A percentile compares a stretch with the other conserved stretches of the same genome.
Evolutionary conservation across 108 stramenopile genomes (phyloP).

Genomic region (Nitzschia putrida): DNA sequence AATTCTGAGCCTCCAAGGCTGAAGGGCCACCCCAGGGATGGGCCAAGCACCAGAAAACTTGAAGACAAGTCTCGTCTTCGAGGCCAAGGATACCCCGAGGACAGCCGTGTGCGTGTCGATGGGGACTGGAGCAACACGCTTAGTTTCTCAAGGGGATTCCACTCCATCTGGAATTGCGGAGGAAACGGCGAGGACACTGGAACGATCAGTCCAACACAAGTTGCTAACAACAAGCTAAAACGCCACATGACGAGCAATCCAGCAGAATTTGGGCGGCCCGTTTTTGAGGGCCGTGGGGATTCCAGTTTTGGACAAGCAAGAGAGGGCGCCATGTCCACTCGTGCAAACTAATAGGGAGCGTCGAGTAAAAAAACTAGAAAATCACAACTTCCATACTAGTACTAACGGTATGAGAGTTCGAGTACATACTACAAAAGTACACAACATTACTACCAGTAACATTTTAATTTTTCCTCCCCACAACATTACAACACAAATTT

Average conservation of each 20-base stretch:
- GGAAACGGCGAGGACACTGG: slow-evolving; percentile 54
- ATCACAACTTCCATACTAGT: no score
- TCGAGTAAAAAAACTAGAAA: neutral
- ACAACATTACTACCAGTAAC: no score
- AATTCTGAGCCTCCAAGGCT: slow-evolving; percentile 66
- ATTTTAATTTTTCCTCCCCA: no score
- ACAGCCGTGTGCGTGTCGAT: slow-evolving; percentile 16
- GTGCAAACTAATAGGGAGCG: slow-evolving; percentile 28
- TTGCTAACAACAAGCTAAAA: slow-evolving; percentile 12
- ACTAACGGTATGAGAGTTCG: no score
- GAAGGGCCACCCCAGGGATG: slow-evolving; percentile 75
- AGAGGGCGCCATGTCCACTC: slow-evolving; percentile 24
- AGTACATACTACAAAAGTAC: no score
- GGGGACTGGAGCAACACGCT: slow-evolving; percentile 74
- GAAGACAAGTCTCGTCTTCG: slow-evolving; percentile 23
- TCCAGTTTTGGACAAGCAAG: slow-evolving; percentile 23
- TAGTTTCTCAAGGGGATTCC: slow-evolving; percentile 60
- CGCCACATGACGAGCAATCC: slow-evolving; percentile 9
- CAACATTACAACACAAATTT: no score
- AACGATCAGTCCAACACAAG: slow-evolving; percentile 51
- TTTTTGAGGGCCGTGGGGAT: slow-evolving; percentile 45
- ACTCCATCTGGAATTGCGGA: slow-evolving; percentile 83
- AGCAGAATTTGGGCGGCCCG: slow-evolving; percentile 1
- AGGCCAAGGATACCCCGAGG: slow-evolving; percentile 9
- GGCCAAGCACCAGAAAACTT: slow-evolving; percentile 36